Evolutionary conservation across 495 filamentous ascomycete species (phyloP), one percentile per base, ranked within the genome.

Genomic region (Penicillium soppii): DNA sequence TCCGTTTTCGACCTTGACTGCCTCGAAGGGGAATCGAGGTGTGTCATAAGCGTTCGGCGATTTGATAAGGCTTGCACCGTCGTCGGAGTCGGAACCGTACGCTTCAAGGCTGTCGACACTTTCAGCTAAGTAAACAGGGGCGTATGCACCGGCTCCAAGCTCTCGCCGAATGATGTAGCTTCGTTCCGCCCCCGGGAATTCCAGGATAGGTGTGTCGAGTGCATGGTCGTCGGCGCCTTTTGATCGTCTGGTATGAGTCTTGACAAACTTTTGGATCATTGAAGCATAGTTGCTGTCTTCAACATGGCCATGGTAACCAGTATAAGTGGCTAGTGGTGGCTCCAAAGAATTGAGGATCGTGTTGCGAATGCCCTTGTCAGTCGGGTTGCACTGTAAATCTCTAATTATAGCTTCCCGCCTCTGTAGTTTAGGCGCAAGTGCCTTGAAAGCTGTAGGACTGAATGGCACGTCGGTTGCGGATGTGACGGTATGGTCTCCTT

Each of bases 111-210:
- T 76, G 3, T 77, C 73, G n/a, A 75, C 65, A 58, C 87, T 91
- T 61, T 96, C 87, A 9, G 88, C 85, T 2, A 97, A 79, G 66
- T 97, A 97, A 6, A 98, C 95, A 0, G 94, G 91, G 6, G 91
- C 94, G 68, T 91, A 97, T 2, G 95, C 92, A 20, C 94, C 94
- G 16, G 90, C 86, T 7, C 94, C 94, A 7, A 98, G 83, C 61
- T 96, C 91, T n/a, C 86, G 82, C 54, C 85, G 87, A 49, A 98
- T 69, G 7, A 85, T 85, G 69, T 96, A 97, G 51, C 61, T 75
- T 48, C 75, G 69, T 22, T 70, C 68, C 7, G 74, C 68, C 5
- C 79, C 72, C 0, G 83, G 78, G 49, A 97, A 89, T 35, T 82
- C 70, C 13, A 98, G 76, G 22, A 79, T 76, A 1, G 87, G 88